phyloP scores from a whole-genome alignment of 768 basidiomycete genomes.

The Mycena haematopus region DNA sequence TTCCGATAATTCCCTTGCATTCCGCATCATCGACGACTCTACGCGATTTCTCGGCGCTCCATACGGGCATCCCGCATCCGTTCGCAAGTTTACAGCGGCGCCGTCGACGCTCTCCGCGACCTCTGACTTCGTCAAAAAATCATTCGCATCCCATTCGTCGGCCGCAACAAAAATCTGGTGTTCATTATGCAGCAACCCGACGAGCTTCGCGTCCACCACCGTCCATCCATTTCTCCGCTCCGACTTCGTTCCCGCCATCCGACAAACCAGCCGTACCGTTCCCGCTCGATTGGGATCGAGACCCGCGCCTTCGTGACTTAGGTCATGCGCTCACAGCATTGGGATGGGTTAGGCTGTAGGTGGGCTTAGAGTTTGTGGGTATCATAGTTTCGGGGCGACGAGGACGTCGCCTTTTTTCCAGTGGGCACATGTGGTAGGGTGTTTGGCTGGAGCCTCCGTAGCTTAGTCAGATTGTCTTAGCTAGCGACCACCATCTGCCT shows the following conservation, averaged over 20 bases:
- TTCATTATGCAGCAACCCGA: background rate
- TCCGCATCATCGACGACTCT: background rate
- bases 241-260: too few relatives aligned
- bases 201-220: background rate
- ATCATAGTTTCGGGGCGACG: background rate
- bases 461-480: too few relatives aligned
- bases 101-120: background rate
- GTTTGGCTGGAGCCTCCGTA: too few relatives aligned
- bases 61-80: background rate
- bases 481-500: too few relatives aligned
- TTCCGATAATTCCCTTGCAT: background rate
- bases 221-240: background rate
- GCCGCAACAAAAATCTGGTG: too few relatives aligned
- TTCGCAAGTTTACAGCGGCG: conserved; percentile 5
- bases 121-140: background rate
- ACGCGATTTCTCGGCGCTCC: conserved; percentile 12
- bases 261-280: background rate
- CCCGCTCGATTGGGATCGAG: conserved; percentile 10
- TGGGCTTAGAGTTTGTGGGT: background rate
- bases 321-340: conserved; percentile 4
- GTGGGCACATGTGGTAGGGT: conserved; percentile 12
- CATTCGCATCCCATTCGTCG: background rate
- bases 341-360: background rate
- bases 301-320: conserved; percentile 12
- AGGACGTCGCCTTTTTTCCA: conserved; percentile 14